Conservation (phyloP, 2,329 filamentous ascomycete species). For the Macrophomina phaseolina region DNA sequence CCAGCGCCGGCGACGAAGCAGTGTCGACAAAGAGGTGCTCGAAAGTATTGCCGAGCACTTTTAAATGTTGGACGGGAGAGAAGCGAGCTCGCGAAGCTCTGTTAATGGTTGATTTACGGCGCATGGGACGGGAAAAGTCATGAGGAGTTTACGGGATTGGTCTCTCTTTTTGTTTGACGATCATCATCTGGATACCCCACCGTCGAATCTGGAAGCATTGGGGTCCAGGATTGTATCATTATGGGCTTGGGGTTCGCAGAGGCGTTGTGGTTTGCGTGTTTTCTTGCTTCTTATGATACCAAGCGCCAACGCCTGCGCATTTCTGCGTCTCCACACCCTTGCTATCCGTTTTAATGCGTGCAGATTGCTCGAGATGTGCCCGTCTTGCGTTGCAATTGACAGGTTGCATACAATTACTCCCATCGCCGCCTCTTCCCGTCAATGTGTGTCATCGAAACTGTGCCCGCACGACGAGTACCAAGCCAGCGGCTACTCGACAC, state of each 20-base stretch:
- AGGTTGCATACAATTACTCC: not conserved
- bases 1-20: conserved; percentile 47
- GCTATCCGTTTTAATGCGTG: not conserved
- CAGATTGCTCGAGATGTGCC: not conserved
- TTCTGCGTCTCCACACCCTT: not conserved
- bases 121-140: conserved; percentile 5
- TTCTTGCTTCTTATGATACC: conserved; percentile 18
- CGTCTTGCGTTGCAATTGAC: not conserved
- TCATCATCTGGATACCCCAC: not conserved
- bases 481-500: not conserved
- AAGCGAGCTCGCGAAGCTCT: not conserved
- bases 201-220: not conserved
- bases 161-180: not conserved
- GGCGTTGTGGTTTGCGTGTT: conserved; percentile 14
- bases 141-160: not conserved
- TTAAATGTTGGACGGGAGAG: not conserved
- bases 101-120: not conserved
- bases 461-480: not conserved
- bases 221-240: conserved; percentile 12
- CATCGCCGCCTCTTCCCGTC: not conserved
- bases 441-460: not conserved
- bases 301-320: conserved; percentile 18
- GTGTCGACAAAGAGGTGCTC: conserved; percentile 42
- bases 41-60: conserved; percentile 44
- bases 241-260: conserved; percentile 17